phyloP scores from a whole-genome alignment of 1,139 yeast species.

The Yamadazyma sp. region DNA sequence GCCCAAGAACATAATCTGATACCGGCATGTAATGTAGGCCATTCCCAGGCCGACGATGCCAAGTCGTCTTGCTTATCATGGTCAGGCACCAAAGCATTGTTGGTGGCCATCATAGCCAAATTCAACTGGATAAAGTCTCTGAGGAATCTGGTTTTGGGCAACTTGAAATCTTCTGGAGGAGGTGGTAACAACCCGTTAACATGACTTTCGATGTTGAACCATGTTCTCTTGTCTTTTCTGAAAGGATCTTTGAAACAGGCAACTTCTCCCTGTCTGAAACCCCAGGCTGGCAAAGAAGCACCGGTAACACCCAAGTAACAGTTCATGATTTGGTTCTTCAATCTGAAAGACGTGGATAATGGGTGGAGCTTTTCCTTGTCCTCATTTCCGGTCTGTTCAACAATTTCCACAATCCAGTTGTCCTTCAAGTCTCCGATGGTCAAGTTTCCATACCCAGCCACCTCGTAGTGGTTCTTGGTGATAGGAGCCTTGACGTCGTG shows the following conservation, averaged over 20 bases:
- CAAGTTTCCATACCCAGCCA: slow-evolving; percentile 88
- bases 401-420: slow-evolving; percentile 89
- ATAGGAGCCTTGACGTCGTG: slow-evolving; percentile 83
- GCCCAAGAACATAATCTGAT: slow-evolving; percentile 97
- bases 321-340: slow-evolving; percentile 62
- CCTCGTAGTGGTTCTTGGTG: slow-evolving; percentile 72
- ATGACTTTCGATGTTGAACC: slow-evolving; percentile 97
- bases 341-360: slow-evolving; percentile 80
- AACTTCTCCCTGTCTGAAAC: slow-evolving; percentile 97
- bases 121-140: slow-evolving; percentile 91
- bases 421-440: slow-evolving; percentile 89
- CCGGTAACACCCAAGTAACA: slow-evolving; percentile 92
- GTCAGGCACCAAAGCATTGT: slow-evolving; percentile 82
- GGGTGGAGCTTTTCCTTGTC: slow-evolving; percentile 74
- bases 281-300: slow-evolving; percentile 87
- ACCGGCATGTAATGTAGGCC: slow-evolving; percentile 94
- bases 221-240: slow-evolving; percentile 85
- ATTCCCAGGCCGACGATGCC: slow-evolving; percentile 94
- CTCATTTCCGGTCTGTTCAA: slow-evolving; percentile 73
- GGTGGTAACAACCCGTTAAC: slow-evolving; percentile 71
- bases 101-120: slow-evolving; percentile 98
- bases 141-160: slow-evolving; percentile 81
- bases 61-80: slow-evolving; percentile 86
- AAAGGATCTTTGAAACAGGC: slow-evolving; percentile 78
- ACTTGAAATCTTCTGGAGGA: slow-evolving; percentile 67